phyloP scores from a whole-genome alignment of 108 stramenopile genomes.

The Cyclostephanos invisitatus region DNA sequence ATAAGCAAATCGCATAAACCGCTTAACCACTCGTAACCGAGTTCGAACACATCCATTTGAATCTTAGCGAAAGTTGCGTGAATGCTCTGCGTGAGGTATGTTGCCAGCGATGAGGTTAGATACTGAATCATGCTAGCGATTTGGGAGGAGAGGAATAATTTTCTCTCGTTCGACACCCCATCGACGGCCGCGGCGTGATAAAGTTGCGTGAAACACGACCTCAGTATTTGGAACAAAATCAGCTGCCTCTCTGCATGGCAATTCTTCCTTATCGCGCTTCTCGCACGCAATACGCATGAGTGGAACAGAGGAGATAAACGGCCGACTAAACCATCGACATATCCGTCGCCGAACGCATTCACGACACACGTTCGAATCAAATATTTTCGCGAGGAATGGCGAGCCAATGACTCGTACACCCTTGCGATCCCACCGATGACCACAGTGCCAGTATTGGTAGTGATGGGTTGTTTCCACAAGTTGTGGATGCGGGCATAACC shows the following conservation, averaged over 20 bases:
- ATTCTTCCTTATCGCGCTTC: neutral
- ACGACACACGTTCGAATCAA: slow-evolving; percentile 26
- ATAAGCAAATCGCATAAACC: slow-evolving; percentile 27
- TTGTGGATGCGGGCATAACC: slow-evolving; percentile 26
- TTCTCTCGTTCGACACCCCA: neutral
- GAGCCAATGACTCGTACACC: slow-evolving; percentile 23
- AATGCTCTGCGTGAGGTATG: slow-evolving; percentile 20
- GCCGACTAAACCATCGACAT: neutral
- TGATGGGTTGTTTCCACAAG: neutral
- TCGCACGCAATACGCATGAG: slow-evolving; percentile 14
- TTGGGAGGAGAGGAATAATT: neutral
- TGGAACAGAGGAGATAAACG: slow-evolving; percentile 26
- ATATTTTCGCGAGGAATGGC: slow-evolving; percentile 31
- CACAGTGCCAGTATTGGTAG: neutral
- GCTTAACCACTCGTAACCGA: slow-evolving; percentile 39
- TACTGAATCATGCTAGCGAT: slow-evolving; percentile 23
- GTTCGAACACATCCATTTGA: slow-evolving; percentile 15
- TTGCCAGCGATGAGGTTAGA: slow-evolving; percentile 23
- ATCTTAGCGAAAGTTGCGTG: slow-evolving; percentile 3
- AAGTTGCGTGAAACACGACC: slow-evolving; percentile 11
- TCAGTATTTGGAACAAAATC: slow-evolving; percentile 17
- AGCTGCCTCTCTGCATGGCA: slow-evolving; percentile 24
- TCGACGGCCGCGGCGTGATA: neutral
- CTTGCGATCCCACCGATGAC: slow-evolving; percentile 1
- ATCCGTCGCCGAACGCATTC: slow-evolving; percentile 4